Evolutionary conservation across 148 eudicot species (phyloP).

Genomic region (Tetragonia tetragonoides): DNA sequence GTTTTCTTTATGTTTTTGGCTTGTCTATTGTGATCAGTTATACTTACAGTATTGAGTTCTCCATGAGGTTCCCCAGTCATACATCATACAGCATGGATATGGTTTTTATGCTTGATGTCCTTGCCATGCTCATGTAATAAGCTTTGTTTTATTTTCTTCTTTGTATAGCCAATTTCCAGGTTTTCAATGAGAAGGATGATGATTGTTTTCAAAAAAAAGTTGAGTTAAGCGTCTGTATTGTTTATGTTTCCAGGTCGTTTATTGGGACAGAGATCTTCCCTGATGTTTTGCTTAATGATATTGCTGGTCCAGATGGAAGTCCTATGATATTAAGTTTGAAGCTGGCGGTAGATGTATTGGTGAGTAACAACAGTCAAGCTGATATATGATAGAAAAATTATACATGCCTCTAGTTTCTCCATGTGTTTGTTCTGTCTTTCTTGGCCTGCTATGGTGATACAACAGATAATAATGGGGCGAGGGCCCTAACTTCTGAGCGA

Average conservation of each 20-base stretch:
- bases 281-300: constrained; percentile 91
- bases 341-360: constrained; percentile 95
- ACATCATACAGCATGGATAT: not conserved
- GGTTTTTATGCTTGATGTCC: not conserved
- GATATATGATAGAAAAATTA: not conserved
- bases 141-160: not conserved
- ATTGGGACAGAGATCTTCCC: constrained; percentile 71
- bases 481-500: not conserved
- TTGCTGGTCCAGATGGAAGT: constrained; percentile 90
- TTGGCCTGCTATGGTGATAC: not conserved
- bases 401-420: not conserved
- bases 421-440: not conserved
- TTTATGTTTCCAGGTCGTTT: constrained; percentile 49
- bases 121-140: not conserved
- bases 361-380: constrained; percentile 38
- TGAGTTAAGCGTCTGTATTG: not conserved
- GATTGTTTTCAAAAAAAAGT: constrained; percentile 1
- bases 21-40: not conserved
- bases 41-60: not conserved
- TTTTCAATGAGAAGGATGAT: not conserved
- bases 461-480: not conserved
- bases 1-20: not conserved
- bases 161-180: not conserved
- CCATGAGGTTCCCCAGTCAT: not conserved
- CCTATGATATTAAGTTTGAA: constrained; percentile 83